A percentile compares a stretch with the other conserved stretches of the same genome.
Evolutionary conservation across 139 green algal genomes (phyloP).

Genomic region (Chlamydomonas schloesseri): DNA sequence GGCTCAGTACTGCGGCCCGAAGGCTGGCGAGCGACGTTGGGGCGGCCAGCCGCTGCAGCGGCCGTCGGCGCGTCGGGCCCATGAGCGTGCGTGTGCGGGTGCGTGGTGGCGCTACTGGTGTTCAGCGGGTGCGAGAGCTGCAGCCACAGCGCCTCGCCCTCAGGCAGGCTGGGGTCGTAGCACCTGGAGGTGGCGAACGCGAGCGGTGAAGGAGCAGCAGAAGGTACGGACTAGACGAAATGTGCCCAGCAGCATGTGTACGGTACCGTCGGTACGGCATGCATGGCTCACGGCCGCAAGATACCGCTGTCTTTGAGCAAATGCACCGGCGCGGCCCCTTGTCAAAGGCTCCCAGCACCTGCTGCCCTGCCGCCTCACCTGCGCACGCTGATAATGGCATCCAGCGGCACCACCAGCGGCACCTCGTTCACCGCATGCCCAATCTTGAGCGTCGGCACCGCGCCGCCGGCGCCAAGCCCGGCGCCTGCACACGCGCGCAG

Average conservation of each 20-base stretch:
- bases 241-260: background rate
- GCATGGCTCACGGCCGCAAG: too few relatives aligned
- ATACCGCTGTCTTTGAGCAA: background rate
- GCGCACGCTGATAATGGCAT: conserved; percentile 60
- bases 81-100: background rate
- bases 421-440: conserved; percentile 45
- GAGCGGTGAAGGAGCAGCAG: background rate
- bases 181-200: background rate
- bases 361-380: too few relatives aligned
- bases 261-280: too few relatives aligned
- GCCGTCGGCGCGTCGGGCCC: background rate
- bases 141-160: conserved; percentile 76
- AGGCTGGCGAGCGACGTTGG: background rate
- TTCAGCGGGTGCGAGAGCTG: conserved; percentile 22
- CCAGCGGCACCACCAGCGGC: conserved; percentile 57
- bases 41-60: background rate
- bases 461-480: background rate
- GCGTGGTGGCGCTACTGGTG: background rate
- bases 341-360: too few relatives aligned
- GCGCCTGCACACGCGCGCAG: background rate
- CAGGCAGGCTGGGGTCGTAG: conserved; percentile 72
- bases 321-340: too few relatives aligned
- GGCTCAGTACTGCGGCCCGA: background rate
- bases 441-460: conserved; percentile 11
- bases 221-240: background rate